A percentile compares a stretch with the other conserved stretches of the same genome.
phyloP scores from a whole-genome alignment of 2,329 filamentous ascomycete species.

The Penicillium sp. region DNA sequence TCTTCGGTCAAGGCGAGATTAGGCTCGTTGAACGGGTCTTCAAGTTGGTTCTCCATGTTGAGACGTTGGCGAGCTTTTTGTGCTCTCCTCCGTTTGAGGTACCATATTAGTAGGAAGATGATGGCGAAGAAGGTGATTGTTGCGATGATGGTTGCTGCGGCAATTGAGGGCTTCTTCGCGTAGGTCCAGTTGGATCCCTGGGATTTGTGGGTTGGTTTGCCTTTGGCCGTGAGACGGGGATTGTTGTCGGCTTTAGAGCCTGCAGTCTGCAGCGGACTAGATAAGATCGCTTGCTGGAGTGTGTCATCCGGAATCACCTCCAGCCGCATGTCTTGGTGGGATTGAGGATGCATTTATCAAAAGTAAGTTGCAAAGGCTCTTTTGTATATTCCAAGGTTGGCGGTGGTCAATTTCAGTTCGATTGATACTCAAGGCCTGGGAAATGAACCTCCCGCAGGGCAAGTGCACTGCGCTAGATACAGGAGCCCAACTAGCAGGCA shows the following conservation, averaged over 20 bases:
- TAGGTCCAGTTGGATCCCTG: background rate
- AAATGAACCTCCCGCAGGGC: background rate
- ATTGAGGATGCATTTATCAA: background rate
- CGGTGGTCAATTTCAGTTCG: background rate
- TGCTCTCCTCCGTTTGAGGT: constrained; percentile 13
- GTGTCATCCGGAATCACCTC: background rate
- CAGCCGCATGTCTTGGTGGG: background rate
- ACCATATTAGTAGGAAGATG: constrained; percentile 22
- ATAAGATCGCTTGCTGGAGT: background rate
- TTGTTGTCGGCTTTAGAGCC: background rate
- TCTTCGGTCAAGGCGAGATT: constrained; percentile 20
- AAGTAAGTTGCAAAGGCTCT: too few species aligned
- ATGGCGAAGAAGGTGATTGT: constrained; percentile 21
- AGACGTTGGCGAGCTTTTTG: constrained; percentile 16
- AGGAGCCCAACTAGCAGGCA: background rate
- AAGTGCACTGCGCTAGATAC: background rate
- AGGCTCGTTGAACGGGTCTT: constrained; percentile 20
- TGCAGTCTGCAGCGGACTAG: background rate
- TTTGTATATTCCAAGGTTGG: background rate
- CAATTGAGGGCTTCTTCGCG: constrained; percentile 21
- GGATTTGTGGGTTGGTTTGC: background rate
- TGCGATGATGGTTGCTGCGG: constrained; percentile 27
- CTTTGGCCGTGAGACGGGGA: background rate
- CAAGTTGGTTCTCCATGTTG: constrained; percentile 6
- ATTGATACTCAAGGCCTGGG: background rate